Evolutionary conservation across 2,329 filamentous ascomycete genomes (phyloP).

Genomic region (Penicillium nordicum): DNA sequence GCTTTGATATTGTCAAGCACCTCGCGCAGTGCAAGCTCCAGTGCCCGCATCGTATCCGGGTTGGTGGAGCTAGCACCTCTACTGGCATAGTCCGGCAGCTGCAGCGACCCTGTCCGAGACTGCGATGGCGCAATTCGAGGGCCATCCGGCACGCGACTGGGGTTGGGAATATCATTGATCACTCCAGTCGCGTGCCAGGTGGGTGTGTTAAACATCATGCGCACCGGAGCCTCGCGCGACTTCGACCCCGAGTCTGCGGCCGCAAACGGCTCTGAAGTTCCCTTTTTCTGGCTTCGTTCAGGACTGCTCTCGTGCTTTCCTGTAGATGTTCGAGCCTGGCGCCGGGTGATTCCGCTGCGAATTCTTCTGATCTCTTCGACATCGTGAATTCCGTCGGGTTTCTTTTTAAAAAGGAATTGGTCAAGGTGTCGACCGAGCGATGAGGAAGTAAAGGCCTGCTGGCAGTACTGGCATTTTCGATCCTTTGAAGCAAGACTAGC

Average conservation of each 20-base stretch:
- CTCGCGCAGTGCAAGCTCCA: slow-evolving; percentile 81
- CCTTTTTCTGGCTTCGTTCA: slow-evolving; percentile 54
- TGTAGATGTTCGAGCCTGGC: slow-evolving; percentile 69
- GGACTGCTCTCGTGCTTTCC: slow-evolving; percentile 57
- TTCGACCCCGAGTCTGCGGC: slow-evolving; percentile 37
- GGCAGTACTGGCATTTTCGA: slow-evolving; percentile 82
- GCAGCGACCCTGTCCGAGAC: slow-evolving; percentile 30
- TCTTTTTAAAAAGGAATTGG: slow-evolving; percentile 89
- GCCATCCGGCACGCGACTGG: slow-evolving; percentile 44
- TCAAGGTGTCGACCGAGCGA: slow-evolving; percentile 91
- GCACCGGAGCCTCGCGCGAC: slow-evolving; percentile 36
- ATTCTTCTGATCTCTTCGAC: slow-evolving; percentile 84
- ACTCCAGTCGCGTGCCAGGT: slow-evolving; percentile 75
- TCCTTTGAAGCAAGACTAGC: slow-evolving; percentile 66
- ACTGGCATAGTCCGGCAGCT: slow-evolving; percentile 54
- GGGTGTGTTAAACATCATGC: slow-evolving; percentile 57
- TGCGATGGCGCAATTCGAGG: slow-evolving; percentile 34
- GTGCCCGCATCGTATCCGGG: slow-evolving; percentile 76
- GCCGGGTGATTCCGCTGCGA: slow-evolving; percentile 78
- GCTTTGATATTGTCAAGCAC: slow-evolving; percentile 76
- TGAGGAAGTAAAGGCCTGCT: slow-evolving; percentile 86
- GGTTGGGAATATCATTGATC: slow-evolving; percentile 67
- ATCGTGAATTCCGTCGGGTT: slow-evolving; percentile 87
- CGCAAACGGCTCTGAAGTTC: slow-evolving; percentile 32
- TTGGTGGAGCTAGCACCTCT: slow-evolving; percentile 63